Conservation (phyloP, 2,329 filamentous ascomycete genomes). For the Pezizomycotina sp. region DNA sequence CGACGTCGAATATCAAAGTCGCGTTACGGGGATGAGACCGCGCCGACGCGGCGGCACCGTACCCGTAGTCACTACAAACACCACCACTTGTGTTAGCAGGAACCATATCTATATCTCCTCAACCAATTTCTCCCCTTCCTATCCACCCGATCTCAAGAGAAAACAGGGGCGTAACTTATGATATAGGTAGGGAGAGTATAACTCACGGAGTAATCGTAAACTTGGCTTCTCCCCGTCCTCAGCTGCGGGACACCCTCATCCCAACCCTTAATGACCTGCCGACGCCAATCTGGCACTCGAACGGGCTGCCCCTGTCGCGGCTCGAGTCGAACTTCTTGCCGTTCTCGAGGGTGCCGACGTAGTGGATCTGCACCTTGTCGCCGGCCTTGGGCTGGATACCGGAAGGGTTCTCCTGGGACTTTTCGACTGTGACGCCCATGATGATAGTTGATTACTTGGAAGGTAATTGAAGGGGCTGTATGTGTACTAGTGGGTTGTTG, state of each 20-base stretch:
- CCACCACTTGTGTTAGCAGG: too few species aligned
- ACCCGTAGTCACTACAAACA: conserved; percentile 14
- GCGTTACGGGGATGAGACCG: conserved; percentile 18
- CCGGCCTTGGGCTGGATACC: conserved; percentile 45
- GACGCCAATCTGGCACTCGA: conserved; percentile 61
- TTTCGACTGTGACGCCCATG: conserved; percentile 61
- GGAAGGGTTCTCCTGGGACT: conserved; percentile 44
- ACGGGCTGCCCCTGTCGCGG: conserved; percentile 51
- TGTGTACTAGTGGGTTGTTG: too few species aligned
- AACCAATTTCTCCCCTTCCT: too few species aligned
- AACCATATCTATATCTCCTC: too few species aligned
- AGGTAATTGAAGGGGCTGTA: too few species aligned
- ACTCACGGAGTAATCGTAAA: conserved; percentile 67
- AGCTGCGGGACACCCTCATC: conserved; percentile 73
- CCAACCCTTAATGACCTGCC: conserved; percentile 81
- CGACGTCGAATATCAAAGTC: conserved; percentile 66
- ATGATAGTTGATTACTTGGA: too few species aligned
- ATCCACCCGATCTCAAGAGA: too few species aligned
- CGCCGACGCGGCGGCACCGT: conserved; percentile 6
- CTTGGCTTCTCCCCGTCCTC: conserved; percentile 77
- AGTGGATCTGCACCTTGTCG: conserved; percentile 71
- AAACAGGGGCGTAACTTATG: too few species aligned
- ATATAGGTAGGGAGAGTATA: too few species aligned
- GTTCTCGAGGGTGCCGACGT: conserved; percentile 75
- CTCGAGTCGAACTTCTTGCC: conserved; percentile 77